Evolutionary conservation across 2,329 filamentous ascomycete species (phyloP).

Genomic region (Colletotrichum brevisporum): DNA sequence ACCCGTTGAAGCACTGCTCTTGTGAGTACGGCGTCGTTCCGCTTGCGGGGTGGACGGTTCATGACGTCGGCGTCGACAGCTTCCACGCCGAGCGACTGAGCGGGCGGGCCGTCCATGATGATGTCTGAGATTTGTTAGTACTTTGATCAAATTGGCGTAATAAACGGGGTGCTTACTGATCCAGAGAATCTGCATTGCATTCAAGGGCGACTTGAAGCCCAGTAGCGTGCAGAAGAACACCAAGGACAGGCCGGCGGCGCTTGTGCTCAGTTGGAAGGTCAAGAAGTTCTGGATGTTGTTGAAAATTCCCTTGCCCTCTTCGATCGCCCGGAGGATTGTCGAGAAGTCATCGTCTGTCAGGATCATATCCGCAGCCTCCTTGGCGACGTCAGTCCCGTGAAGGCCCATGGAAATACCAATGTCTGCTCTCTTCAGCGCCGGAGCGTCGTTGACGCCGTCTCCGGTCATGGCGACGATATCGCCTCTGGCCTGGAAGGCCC

Average conservation of each 20-base stretch:
- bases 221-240: conserved; percentile 94
- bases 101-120: conserved; percentile 98
- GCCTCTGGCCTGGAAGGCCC: conserved; percentile 89
- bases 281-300: conserved; percentile 99
- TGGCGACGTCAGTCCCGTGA: conserved; percentile 95
- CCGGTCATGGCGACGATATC: conserved; percentile 99
- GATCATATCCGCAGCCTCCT: conserved; percentile 96
- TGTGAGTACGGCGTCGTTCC: conserved; percentile 93
- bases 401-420: conserved; percentile 98
- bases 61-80: conserved; percentile 95
- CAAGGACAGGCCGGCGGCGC: conserved; percentile 90
- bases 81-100: conserved; percentile 96
- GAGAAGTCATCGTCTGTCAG: conserved; percentile 91
- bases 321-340: conserved; percentile 93
- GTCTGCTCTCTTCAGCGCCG: conserved; percentile 95
- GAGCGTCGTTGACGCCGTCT: conserved; percentile 97
- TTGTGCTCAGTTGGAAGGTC: conserved; percentile 98
- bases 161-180: conserved; percentile 82
- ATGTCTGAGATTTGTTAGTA: conserved; percentile 76
- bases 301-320: conserved; percentile 99
- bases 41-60: conserved; percentile 86
- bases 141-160: neutral
- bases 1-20: conserved; percentile 85
- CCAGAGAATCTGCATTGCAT: conserved; percentile 99
- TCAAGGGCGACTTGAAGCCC: conserved; percentile 94